A percentile compares a stretch with the other conserved stretches of the same genome.
These are phyloP conservation scores for Mediolabrus comicus DNA, from an alignment of 108 stramenopile species.

Conservation along the genomic window DNA sequence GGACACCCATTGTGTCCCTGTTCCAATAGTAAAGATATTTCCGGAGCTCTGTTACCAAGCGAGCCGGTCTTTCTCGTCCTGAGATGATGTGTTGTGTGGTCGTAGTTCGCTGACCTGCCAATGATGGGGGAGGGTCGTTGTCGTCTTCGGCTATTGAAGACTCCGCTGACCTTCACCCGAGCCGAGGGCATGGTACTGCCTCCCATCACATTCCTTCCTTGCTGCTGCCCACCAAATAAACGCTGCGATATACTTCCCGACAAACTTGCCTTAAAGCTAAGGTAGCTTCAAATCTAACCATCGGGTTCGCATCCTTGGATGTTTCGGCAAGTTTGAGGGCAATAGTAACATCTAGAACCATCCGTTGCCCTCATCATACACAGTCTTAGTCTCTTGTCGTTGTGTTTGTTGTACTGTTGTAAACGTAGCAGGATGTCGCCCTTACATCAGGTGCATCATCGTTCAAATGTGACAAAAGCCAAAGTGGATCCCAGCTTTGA, in stretches of 20 bases:
- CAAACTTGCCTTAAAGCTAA: constrained; percentile 54
- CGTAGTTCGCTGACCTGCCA: constrained; percentile 13
- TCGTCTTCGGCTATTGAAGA: background rate
- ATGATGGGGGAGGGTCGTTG: background rate
- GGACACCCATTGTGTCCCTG: too few species aligned
- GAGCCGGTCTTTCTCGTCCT: constrained; percentile 9
- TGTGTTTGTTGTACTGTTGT: background rate
- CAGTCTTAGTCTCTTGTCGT: constrained; percentile 20
- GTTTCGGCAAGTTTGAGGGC: constrained; percentile 13
- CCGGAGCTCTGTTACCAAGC: background rate
- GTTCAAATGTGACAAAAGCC: constrained; percentile 57
- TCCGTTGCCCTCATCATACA: constrained; percentile 16
- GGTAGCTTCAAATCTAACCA: constrained; percentile 80
- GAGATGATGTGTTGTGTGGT: constrained; percentile 4
- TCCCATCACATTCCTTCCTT: constrained; percentile 26
- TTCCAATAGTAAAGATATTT: constrained; percentile 20
- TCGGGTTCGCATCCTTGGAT: constrained; percentile 60
- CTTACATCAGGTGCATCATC: constrained; percentile 62
- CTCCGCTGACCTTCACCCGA: background rate
- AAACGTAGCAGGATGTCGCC: constrained; percentile 69
- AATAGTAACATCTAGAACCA: background rate
- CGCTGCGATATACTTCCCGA: constrained; percentile 69
- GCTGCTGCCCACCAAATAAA: constrained; percentile 40
- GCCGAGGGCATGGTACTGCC: constrained; percentile 5
- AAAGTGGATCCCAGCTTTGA: constrained; percentile 60